Conservation (phyloP, 2,329 filamentous ascomycete genomes). For the Cladosporium sp. region DNA sequence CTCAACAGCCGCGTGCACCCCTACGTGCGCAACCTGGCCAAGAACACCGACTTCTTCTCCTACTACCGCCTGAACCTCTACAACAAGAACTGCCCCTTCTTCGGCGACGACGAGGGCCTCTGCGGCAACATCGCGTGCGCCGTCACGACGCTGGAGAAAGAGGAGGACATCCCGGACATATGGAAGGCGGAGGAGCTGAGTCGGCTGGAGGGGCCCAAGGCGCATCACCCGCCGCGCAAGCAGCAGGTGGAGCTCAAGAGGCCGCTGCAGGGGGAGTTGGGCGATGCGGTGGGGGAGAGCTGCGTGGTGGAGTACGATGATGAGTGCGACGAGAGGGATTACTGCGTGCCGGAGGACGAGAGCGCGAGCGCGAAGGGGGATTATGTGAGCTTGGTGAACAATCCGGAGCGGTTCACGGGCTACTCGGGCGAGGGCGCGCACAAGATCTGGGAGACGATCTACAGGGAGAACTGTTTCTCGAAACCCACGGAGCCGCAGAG, state of each 20-base stretch:
- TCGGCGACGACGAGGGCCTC: slow-evolving; percentile 86
- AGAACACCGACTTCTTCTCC: slow-evolving; percentile 92
- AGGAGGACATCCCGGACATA: slow-evolving; percentile 84
- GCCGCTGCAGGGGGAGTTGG: slow-evolving; percentile 75
- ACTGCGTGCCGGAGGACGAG: slow-evolving; percentile 94
- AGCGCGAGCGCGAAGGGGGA: slow-evolving; percentile 80
- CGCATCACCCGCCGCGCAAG: slow-evolving; percentile 75
- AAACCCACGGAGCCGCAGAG: slow-evolving; percentile 27
- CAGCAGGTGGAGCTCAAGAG: slow-evolving; percentile 64
- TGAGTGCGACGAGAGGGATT: slow-evolving; percentile 93
- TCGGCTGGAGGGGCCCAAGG: slow-evolving; percentile 84
- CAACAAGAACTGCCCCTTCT: slow-evolving; percentile 92
- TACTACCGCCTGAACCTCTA: slow-evolving; percentile 95
- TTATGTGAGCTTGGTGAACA: slow-evolving; percentile 89
- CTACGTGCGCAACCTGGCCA: slow-evolving; percentile 71
- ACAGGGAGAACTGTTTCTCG: slow-evolving; percentile 92
- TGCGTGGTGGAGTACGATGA: slow-evolving; percentile 97
- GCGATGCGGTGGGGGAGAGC: slow-evolving; percentile 83
- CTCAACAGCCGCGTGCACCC: slow-evolving; percentile 74
- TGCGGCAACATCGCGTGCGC: slow-evolving; percentile 96
- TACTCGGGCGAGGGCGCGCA: slow-evolving; percentile 78
- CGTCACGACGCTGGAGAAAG: slow-evolving; percentile 89
- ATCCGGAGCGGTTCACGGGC: slow-evolving; percentile 92
- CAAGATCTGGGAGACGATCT: slow-evolving; percentile 95
- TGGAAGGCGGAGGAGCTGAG: slow-evolving; percentile 91